Percentiles rank a stretch among this genome's conserved stretches.
Conservation (phyloP, 352 stramenopile species). For the Globisporangium viniferum region DNA sequence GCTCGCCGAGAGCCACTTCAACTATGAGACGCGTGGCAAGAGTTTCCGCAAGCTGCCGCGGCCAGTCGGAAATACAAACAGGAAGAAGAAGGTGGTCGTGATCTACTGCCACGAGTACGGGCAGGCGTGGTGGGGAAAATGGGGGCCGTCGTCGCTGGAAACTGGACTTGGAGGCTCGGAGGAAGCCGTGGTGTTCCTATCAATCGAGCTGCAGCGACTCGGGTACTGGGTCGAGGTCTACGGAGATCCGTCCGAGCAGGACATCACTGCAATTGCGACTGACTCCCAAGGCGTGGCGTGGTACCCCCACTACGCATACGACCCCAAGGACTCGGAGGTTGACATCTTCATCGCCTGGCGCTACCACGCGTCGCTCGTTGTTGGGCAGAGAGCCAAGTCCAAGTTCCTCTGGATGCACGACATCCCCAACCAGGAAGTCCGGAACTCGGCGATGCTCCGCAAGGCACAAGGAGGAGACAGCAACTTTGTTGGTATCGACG, state of each 20-base stretch:
- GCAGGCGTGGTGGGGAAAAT: constrained; percentile 87
- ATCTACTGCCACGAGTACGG: constrained; percentile 93
- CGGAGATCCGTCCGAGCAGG: constrained; percentile 47
- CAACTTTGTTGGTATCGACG: constrained; percentile 26
- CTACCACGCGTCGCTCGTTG: constrained; percentile 78
- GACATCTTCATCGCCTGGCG: constrained; percentile 92
- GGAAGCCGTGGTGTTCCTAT: constrained; percentile 89
- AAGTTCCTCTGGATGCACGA: constrained; percentile 88
- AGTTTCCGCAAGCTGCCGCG: constrained; percentile 30
- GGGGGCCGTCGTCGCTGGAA: constrained; percentile 74
- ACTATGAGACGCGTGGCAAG: constrained; percentile 25
- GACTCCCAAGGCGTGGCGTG: constrained; percentile 43
- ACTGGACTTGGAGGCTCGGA: constrained; percentile 87
- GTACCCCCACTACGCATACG: constrained; percentile 74
- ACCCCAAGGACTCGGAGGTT: constrained; percentile 45
- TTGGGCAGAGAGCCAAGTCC: constrained; percentile 33
- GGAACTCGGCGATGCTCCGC: constrained; percentile 33
- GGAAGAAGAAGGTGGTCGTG: constrained; percentile 37
- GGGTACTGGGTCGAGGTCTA: constrained; percentile 90
- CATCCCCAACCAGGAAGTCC: constrained; percentile 34
- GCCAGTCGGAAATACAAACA: neutral
- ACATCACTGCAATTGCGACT: constrained; percentile 28
- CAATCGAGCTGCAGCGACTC: constrained; percentile 64
- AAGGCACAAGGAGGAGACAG: neutral
- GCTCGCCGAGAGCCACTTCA: constrained; percentile 27